These are phyloP conservation scores for Glycine tomentella DNA, from an alignment of 306 rosid genomes.

Conservation along the genomic window DNA sequence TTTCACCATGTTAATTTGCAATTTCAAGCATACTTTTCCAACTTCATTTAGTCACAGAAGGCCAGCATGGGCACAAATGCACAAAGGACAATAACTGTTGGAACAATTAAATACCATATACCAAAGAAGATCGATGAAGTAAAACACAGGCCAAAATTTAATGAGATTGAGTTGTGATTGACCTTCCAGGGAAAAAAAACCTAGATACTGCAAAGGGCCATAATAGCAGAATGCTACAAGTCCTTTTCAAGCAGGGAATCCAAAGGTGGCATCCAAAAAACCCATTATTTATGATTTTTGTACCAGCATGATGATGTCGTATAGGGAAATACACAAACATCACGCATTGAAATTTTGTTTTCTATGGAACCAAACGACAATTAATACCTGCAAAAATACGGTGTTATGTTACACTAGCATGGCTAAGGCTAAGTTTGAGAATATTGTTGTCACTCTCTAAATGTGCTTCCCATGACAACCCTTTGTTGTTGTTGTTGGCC, in stretches of 20 bases:
- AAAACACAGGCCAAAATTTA: constrained; percentile 34
- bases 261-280: constrained; percentile 50
- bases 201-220: constrained; percentile 25
- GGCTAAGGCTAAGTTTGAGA: constrained; percentile 29
- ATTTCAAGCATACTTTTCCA: background rate
- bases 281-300: constrained; percentile 47
- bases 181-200: constrained; percentile 19
- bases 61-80: constrained; percentile 8
- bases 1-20: constrained; percentile 2
- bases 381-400: constrained; percentile 22
- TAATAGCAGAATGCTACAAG: constrained; percentile 44
- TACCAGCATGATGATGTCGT: constrained; percentile 44
- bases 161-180: constrained; percentile 16
- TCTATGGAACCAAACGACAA: constrained; percentile 38
- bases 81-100: constrained; percentile 19
- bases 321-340: constrained; percentile 26
- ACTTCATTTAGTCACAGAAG: too few relatives aligned
- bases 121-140: constrained; percentile 40
- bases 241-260: constrained; percentile 64
- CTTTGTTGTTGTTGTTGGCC: constrained; percentile 23
- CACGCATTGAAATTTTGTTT: constrained; percentile 41
- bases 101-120: constrained; percentile 39
- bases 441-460: constrained; percentile 44
- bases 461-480: constrained; percentile 32
- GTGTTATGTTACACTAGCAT: background rate